A percentile compares a stretch with the other conserved stretches of the same genome.
Conservation (phyloP, 768 basidiomycete species). For the Heimioporus sp. region DNA sequence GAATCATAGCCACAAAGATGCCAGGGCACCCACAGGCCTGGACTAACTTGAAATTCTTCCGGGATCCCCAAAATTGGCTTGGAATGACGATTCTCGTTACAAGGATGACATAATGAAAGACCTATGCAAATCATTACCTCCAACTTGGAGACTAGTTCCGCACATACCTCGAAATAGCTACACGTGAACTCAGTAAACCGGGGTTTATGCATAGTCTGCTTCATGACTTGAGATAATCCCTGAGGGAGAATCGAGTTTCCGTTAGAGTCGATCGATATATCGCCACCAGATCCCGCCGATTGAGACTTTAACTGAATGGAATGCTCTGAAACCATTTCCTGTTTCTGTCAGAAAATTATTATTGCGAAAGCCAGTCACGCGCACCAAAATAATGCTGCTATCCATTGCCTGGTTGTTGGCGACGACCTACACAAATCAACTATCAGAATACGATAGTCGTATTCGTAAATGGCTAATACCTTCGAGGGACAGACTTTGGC, state of each 20-base stretch:
- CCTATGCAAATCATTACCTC: constrained; percentile 39
- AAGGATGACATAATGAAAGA: constrained; percentile 62
- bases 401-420: constrained; percentile 48
- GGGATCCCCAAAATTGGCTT: constrained; percentile 74
- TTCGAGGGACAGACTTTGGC: constrained; percentile 76
- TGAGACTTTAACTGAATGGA: constrained; percentile 59
- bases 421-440: constrained; percentile 33
- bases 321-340: constrained; percentile 79
- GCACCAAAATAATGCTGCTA: constrained; percentile 61
- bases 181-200: constrained; percentile 80
- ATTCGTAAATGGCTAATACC: constrained; percentile 34
- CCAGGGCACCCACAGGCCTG: constrained; percentile 46
- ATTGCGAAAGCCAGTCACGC: constrained; percentile 1
- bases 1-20: background rate
- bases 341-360: constrained; percentile 5
- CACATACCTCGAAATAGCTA: constrained; percentile 55
- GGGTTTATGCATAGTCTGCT: constrained; percentile 55
- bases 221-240: constrained; percentile 47
- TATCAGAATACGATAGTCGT: background rate
- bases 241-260: constrained; percentile 45
- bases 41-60: constrained; percentile 58
- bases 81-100: constrained; percentile 73
- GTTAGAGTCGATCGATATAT: constrained; percentile 53
- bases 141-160: background rate
- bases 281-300: constrained; percentile 29